Percentiles rank a stretch among this genome's conserved stretches.
phyloP scores from a whole-genome alignment of 116 monocot genomes.

The Phalaenopsis hybrid region DNA sequence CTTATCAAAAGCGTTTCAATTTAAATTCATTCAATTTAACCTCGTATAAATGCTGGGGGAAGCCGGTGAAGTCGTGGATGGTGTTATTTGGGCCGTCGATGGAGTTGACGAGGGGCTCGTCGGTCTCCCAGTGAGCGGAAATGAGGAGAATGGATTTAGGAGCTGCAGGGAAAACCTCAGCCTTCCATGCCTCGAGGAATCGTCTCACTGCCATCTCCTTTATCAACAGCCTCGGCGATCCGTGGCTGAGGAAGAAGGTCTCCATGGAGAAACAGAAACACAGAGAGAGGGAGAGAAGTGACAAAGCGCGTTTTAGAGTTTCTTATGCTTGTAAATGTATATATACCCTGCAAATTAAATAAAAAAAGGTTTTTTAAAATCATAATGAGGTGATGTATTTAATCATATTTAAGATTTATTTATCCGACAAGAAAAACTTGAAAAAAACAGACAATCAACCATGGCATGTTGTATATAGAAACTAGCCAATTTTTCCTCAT shows the following conservation, averaged over 20 bases:
- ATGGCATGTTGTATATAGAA: no score
- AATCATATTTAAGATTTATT: no score
- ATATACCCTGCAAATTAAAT: no score
- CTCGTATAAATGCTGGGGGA: constrained; percentile 29
- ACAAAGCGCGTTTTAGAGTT: background rate
- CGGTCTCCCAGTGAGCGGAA: constrained; percentile 33
- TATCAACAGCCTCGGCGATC: constrained; percentile 19
- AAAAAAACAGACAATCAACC: no score
- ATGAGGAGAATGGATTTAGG: constrained; percentile 30
- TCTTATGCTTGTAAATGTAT: no score
- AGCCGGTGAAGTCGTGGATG: constrained; percentile 34
- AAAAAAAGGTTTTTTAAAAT: no score
- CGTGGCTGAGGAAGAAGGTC: constrained; percentile 37
- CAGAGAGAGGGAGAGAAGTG: background rate
- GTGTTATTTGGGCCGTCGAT: constrained; percentile 17
- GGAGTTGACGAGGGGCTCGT: constrained; percentile 22
- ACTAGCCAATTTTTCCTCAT: no score
- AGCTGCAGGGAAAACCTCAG: background rate
- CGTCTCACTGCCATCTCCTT: constrained; percentile 20
- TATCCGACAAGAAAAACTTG: no score
- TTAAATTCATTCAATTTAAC: constrained; percentile 2
- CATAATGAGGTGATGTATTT: no score
- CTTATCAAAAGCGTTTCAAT: background rate
- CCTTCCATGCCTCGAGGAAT: constrained; percentile 30
- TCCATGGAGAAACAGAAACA: constrained; percentile 15